A percentile compares a stretch with the other conserved stretches of the same genome.
Conservation (phyloP, 1,139 yeast species). For the Yamadazyma conglobata region DNA sequence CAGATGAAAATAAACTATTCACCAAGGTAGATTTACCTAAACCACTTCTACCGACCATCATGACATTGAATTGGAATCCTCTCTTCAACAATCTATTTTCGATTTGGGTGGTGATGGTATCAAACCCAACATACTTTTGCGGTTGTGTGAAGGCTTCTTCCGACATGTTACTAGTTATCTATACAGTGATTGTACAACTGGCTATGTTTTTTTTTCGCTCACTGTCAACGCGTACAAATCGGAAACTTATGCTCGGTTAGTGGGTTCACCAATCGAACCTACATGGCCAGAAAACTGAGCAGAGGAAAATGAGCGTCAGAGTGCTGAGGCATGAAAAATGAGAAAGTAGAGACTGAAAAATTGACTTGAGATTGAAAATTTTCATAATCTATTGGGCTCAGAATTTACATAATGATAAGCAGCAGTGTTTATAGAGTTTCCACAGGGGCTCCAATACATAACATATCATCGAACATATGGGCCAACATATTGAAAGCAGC, state of each 20-base stretch:
- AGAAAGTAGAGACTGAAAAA: too few species aligned
- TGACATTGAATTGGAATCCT: slow-evolving; percentile 91
- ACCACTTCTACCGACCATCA: slow-evolving; percentile 95
- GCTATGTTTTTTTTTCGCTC: slow-evolving; percentile 2
- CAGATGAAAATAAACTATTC: slow-evolving; percentile 85
- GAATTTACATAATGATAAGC: background rate
- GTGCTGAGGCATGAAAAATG: too few species aligned
- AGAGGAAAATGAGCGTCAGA: too few species aligned
- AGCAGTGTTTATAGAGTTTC: slow-evolving; percentile 1
- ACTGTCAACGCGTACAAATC: slow-evolving; percentile 11
- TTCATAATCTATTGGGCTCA: too few species aligned
- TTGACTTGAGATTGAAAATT: too few species aligned
- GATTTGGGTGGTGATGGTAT: slow-evolving; percentile 92
- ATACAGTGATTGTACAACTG: background rate
- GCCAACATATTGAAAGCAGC: background rate
- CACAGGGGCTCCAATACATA: background rate
- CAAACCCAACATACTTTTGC: slow-evolving; percentile 82
- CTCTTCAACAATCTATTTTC: slow-evolving; percentile 87
- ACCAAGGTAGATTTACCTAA: slow-evolving; percentile 90
- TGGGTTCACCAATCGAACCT: too few species aligned
- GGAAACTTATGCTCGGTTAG: too few species aligned
- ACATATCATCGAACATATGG: slow-evolving; percentile 1
- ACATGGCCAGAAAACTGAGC: too few species aligned
- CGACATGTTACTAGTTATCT: slow-evolving; percentile 8
- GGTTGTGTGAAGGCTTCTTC: slow-evolving; percentile 27